Conservation (phyloP, 129 eudicot species). For the Kitagawia praeruptora region DNA sequence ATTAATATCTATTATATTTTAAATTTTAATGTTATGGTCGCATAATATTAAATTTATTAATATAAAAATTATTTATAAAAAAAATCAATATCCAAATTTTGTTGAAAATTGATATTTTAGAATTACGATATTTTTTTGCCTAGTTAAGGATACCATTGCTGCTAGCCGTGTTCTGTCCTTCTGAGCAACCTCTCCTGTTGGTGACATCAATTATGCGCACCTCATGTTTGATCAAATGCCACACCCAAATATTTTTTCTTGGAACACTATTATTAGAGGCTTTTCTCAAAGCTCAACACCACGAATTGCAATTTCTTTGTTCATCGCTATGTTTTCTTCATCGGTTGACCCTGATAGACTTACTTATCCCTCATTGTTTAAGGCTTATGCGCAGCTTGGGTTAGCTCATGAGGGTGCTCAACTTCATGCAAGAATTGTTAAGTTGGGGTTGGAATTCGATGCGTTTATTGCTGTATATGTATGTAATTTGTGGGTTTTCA, state of each 20-base stretch:
- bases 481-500: slow-evolving; percentile 51
- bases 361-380: slow-evolving; percentile 75
- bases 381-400: slow-evolving; percentile 56
- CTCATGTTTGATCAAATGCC: slow-evolving; percentile 35
- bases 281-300: slow-evolving; percentile 59
- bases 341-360: slow-evolving; percentile 30
- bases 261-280: slow-evolving; percentile 70
- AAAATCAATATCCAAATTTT: no score
- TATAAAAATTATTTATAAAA: no score
- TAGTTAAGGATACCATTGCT: slow-evolving; percentile 39
- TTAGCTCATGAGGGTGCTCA: slow-evolving; percentile 46
- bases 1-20: no score
- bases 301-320: slow-evolving; percentile 37
- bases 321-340: slow-evolving; percentile 37
- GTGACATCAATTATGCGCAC: slow-evolving; percentile 46
- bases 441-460: slow-evolving; percentile 44
- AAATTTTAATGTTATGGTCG: no score
- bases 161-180: slow-evolving; percentile 59
- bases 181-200: slow-evolving; percentile 35
- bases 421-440: slow-evolving; percentile 61
- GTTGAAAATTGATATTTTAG: no score
- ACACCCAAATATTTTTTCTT: slow-evolving; percentile 38
- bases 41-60: no score
- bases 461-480: slow-evolving; percentile 58
- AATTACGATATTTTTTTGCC: no score